phyloP scores from a whole-genome alignment of 2,329 filamentous ascomycete species.

The Aspergillus sp. region DNA sequence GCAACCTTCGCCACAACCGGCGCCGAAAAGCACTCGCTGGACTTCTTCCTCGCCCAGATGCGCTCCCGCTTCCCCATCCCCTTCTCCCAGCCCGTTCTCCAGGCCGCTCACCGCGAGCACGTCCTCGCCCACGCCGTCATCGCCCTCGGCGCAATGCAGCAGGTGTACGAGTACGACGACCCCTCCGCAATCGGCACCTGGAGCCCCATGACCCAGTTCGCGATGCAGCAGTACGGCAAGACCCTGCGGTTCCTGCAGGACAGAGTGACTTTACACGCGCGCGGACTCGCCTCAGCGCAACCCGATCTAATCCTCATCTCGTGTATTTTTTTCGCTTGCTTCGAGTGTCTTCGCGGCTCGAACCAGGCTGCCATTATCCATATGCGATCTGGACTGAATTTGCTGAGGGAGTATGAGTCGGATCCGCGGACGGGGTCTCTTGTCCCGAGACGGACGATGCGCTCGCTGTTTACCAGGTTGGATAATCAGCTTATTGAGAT shows the following conservation, averaged over 20 bases:
- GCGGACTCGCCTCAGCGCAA: neutral
- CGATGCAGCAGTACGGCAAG: slow-evolving; percentile 10
- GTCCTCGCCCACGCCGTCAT: slow-evolving; percentile 1
- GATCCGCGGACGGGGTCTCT: neutral
- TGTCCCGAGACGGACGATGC: neutral
- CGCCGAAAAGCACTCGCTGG: neutral
- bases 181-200: neutral
- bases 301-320: slow-evolving; percentile 5
- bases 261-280: neutral
- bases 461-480: slow-evolving; percentile 1
- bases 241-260: slow-evolving; percentile 3
- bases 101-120: slow-evolving; percentile 3
- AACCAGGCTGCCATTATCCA: slow-evolving; percentile 3
- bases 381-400: slow-evolving; percentile 6
- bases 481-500: slow-evolving; percentile 13
- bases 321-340: slow-evolving; percentile 10
- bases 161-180: slow-evolving; percentile 7
- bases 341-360: slow-evolving; percentile 4
- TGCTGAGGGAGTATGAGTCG: slow-evolving; percentile 2
- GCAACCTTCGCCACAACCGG: neutral
- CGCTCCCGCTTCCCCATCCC: neutral
- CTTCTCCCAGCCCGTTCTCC: neutral
- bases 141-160: slow-evolving; percentile 5
- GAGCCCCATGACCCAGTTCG: slow-evolving; percentile 6
- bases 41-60: slow-evolving; percentile 6